phyloP scores from a whole-genome alignment of 2,329 filamentous ascomycete species.

The Alternaria arbusti region DNA sequence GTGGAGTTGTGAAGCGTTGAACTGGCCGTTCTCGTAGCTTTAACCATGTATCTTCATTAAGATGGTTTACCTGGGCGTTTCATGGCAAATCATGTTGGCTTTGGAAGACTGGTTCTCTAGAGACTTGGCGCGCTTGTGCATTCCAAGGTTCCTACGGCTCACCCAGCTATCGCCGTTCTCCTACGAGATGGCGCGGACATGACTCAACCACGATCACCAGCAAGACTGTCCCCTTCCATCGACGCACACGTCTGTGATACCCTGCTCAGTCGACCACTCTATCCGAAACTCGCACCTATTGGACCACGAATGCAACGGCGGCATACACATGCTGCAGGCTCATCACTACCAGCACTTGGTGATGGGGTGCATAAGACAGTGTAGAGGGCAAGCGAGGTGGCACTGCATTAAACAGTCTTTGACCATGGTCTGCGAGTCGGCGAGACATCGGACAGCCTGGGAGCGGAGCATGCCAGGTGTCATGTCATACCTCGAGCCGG shows the following conservation, averaged over 20 bases:
- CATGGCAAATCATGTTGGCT: neutral
- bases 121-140: neutral
- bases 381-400: constrained; percentile 2
- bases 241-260: neutral
- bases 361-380: neutral
- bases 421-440: neutral
- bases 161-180: neutral
- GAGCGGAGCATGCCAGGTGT: constrained; percentile 2
- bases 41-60: neutral
- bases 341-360: neutral
- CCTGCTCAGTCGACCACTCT: neutral
- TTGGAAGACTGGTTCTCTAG: neutral
- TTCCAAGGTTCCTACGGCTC: neutral
- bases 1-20: neutral
- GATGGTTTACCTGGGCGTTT: neutral
- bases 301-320: neutral
- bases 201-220: neutral
- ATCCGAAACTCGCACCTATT: neutral
- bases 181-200: neutral
- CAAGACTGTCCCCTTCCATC: neutral
- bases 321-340: neutral
- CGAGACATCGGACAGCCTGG: neutral
- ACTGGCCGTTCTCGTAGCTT: neutral
- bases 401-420: constrained; percentile 8
- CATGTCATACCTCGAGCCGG: constrained; percentile 6